Evolutionary conservation across 2,329 filamentous ascomycete species (phyloP).

Genomic region (Ophiostoma ulmi): DNA sequence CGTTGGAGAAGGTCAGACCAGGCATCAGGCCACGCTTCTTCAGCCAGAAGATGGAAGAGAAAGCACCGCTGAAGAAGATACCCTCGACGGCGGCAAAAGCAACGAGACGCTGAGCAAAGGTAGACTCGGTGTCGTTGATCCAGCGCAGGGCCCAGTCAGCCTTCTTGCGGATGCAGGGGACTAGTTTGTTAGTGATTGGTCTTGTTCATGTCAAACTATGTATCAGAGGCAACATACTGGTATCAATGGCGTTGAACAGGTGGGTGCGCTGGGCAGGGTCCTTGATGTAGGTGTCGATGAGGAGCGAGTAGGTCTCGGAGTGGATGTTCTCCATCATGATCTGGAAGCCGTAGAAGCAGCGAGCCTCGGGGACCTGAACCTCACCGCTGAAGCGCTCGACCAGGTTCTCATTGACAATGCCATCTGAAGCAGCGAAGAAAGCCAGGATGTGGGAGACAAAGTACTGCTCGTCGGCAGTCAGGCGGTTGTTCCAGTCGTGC

Average conservation of each 20-base stretch:
- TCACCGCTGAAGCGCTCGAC: constrained; percentile 96
- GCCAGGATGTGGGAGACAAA: constrained; percentile 98
- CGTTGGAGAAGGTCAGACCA: constrained; percentile 97
- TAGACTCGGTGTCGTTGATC: constrained; percentile 90
- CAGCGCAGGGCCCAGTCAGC: constrained; percentile 94
- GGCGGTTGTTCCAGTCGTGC: constrained; percentile 97
- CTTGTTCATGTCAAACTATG: neutral
- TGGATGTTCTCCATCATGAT: constrained; percentile 99
- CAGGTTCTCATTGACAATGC: constrained; percentile 99
- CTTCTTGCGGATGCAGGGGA: constrained; percentile 97
- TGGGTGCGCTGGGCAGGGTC: constrained; percentile 90
- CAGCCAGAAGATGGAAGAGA: constrained; percentile 99
- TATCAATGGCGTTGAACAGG: constrained; percentile 98
- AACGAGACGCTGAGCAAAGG: constrained; percentile 90
- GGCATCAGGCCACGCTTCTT: constrained; percentile 99
- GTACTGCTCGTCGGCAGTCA: constrained; percentile 95
- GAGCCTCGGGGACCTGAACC: constrained; percentile 94
- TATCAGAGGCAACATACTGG: constrained; percentile 50
- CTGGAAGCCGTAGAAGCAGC: constrained; percentile 99
- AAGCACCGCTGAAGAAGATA: constrained; percentile 99
- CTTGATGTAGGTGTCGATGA: constrained; percentile 99
- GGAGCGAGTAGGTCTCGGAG: constrained; percentile 97
- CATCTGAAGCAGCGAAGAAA: constrained; percentile 98
- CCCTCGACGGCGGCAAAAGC: constrained; percentile 97
- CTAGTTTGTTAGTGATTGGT: constrained; percentile 32